These are phyloP conservation scores for Volvariella surrecta DNA, from an alignment of 1,284 basidiomycete genomes.

Conservation along the genomic window DNA sequence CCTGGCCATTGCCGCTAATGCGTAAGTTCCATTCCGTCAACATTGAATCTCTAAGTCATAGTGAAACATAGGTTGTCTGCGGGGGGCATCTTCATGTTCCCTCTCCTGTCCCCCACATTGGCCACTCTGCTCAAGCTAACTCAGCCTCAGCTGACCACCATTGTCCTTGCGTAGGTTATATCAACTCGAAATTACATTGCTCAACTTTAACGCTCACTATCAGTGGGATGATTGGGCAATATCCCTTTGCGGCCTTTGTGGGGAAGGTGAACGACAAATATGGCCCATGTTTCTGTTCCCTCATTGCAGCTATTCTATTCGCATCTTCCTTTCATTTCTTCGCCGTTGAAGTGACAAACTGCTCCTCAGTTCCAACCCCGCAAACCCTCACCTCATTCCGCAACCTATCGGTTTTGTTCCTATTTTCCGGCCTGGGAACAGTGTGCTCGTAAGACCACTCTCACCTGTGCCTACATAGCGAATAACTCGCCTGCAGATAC, in stretches of 20 bases:
- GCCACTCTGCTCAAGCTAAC: slow-evolving; percentile 50
- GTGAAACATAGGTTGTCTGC: slow-evolving; percentile 44
- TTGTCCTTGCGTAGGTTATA: slow-evolving; percentile 44
- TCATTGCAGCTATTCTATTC: slow-evolving; percentile 53
- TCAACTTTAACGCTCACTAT: neutral
- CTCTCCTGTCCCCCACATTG: slow-evolving; percentile 57
- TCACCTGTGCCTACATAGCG: neutral
- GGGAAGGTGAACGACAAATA: slow-evolving; percentile 50
- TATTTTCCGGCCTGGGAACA: slow-evolving; percentile 55
- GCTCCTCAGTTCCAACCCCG: slow-evolving; percentile 27
- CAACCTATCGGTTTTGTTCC: slow-evolving; percentile 48
- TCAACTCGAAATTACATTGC: neutral
- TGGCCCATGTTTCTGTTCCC: slow-evolving; percentile 57
- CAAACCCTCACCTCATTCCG: slow-evolving; percentile 38
- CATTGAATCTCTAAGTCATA: neutral
- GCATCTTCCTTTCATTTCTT: slow-evolving; percentile 52
- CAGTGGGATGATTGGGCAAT: slow-evolving; percentile 67
- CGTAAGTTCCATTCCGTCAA: slow-evolving; percentile 32
- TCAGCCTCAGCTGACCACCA: slow-evolving; percentile 72
- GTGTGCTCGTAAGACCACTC: slow-evolving; percentile 53
- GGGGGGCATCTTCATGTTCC: slow-evolving; percentile 70
- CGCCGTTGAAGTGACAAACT: slow-evolving; percentile 42
- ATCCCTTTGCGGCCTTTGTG: slow-evolving; percentile 52
- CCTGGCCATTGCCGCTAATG: slow-evolving; percentile 52
- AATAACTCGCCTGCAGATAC: slow-evolving; percentile 34